Base-by-base conservation (phyloP, 345 rosid species). In the Eucalyptus regnans region DNA sequence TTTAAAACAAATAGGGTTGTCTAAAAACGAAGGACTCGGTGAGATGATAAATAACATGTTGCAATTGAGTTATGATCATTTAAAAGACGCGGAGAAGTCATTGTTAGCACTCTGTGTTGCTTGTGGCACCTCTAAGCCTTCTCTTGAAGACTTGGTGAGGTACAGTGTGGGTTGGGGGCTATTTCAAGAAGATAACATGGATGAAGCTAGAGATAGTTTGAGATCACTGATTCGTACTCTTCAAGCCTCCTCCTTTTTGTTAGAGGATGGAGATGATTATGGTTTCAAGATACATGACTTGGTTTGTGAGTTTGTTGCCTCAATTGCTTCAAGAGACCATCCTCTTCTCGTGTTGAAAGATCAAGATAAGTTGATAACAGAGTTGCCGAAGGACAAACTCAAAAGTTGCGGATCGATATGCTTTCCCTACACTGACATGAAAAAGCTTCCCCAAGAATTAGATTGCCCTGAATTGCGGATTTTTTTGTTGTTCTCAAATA, bases 311-410 rank as follows among this genome's bases (percentile, higher is more conserved):
- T 64, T 64, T 64, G 41, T 64, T 64, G 20, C 20, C 76, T 64
- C 76, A 2, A 3, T n/a, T 0, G 18, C 0, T 14, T 64, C 37
- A 14, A 64, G 37, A 14, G 33, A 64, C 7, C 20, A n/a, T 18
- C 76, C 76, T 64, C 6, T 64, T n/a, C 76, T 64, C 3, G 2
- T 64, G 5, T 64, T 64, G 20, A n/a, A 64, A 13, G 76, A 64
- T 7, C 1, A 64, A 7, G 2, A 60, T n/a, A 1, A 64, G 41
- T 64, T 0, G 0, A 1, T n/a, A 15, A 15, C 4, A 60, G 31
- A 12, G 41, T 64, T 64, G 76, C 3, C 37, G 0, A 29, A 7
- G 9, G 10, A 7, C 10, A 64, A n/a, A 2, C 76, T 64, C 76
- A n/a, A 64, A 64, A 64, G 18, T n/a, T 64, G 76, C 0, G 3